A percentile compares a stretch with the other conserved stretches of the same genome.
Evolutionary conservation across 2,329 filamentous ascomycete genomes (phyloP).

Genomic region (Neospermospora avenae): DNA sequence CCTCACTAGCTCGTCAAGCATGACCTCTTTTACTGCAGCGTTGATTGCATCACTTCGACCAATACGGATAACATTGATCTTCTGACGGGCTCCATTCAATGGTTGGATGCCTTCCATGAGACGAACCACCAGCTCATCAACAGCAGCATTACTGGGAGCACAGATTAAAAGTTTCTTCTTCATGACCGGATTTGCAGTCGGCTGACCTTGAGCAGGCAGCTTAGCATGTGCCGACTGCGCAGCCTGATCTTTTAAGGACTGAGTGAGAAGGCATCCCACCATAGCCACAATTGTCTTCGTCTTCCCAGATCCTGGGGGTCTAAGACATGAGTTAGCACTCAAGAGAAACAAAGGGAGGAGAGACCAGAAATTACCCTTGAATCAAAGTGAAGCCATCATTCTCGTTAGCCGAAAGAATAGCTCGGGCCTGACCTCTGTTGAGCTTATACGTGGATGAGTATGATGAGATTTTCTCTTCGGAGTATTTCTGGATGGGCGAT

Average conservation of each 20-base stretch:
- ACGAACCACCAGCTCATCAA: slow-evolving; percentile 92
- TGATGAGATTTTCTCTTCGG: slow-evolving; percentile 65
- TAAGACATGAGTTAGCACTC: slow-evolving; percentile 36
- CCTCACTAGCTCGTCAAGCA: slow-evolving; percentile 86
- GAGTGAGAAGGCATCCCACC: slow-evolving; percentile 79
- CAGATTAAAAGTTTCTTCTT: slow-evolving; percentile 91
- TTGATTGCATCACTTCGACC: slow-evolving; percentile 94
- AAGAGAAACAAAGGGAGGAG: background rate
- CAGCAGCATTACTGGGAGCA: slow-evolving; percentile 96
- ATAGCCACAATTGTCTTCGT: slow-evolving; percentile 98
- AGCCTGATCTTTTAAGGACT: slow-evolving; percentile 38
- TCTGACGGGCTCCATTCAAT: slow-evolving; percentile 65
- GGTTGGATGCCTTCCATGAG: slow-evolving; percentile 85
- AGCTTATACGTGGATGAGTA: slow-evolving; percentile 76
- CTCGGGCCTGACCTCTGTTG: slow-evolving; percentile 85
- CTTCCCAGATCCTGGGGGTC: slow-evolving; percentile 93
- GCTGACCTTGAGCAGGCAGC: slow-evolving; percentile 34
- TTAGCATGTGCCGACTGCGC: slow-evolving; percentile 25
- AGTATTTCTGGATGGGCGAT: slow-evolving; percentile 80
- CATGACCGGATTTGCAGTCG: slow-evolving; percentile 32
- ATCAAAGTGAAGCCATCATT: slow-evolving; percentile 97
- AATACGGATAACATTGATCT: slow-evolving; percentile 83
- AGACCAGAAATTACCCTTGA: slow-evolving; percentile 61
- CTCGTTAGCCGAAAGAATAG: slow-evolving; percentile 85
- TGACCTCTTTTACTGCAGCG: slow-evolving; percentile 81